Percentiles rank a stretch among this genome's conserved stretches.
phyloP scores from a whole-genome alignment of 192 early-diverging fungal genomes.

The Chytriomyces sp. region DNA sequence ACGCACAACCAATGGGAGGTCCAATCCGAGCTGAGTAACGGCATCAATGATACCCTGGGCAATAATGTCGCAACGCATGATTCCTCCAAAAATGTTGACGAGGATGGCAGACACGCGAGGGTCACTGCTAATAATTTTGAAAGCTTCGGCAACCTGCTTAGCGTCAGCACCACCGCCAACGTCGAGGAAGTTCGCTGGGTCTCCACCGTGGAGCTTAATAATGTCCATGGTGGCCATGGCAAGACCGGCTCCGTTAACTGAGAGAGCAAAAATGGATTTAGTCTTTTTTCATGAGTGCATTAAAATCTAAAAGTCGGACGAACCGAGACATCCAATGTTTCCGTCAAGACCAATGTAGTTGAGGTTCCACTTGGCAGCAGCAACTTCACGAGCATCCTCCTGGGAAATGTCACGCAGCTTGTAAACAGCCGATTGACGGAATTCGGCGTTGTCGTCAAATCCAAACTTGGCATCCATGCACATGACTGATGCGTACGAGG shows the following conservation, averaged over 20 bases:
- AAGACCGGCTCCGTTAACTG: conserved; percentile 94
- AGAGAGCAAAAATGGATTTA: background rate
- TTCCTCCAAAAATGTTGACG: conserved; percentile 99
- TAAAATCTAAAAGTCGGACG: conserved; percentile 10
- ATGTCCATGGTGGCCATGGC: conserved; percentile 99
- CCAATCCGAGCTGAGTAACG: conserved; percentile 84
- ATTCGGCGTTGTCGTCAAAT: conserved; percentile 98
- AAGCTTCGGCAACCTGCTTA: conserved; percentile 95
- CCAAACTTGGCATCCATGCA: conserved; percentile 99
- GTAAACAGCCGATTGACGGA: conserved; percentile 92
- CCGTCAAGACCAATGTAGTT: conserved; percentile 99
- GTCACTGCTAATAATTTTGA: conserved; percentile 98
- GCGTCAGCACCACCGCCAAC: conserved; percentile 95
- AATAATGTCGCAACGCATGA: conserved; percentile 99
- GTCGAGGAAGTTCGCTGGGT: conserved; percentile 98
- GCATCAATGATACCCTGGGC: conserved; percentile 97
- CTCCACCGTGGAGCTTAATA: conserved; percentile 97
- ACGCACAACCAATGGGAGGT: conserved; percentile 94
- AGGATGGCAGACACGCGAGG: conserved; percentile 88
- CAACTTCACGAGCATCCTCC: conserved; percentile 97
- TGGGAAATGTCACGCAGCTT: conserved; percentile 87
- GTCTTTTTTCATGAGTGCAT: background rate
- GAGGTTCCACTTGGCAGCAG: conserved; percentile 93
- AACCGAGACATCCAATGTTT: conserved; percentile 91
- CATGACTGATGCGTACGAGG: conserved; percentile 57